phyloP scores from a whole-genome alignment of 257 asterid genomes.

The Leonotis leonurus region DNA sequence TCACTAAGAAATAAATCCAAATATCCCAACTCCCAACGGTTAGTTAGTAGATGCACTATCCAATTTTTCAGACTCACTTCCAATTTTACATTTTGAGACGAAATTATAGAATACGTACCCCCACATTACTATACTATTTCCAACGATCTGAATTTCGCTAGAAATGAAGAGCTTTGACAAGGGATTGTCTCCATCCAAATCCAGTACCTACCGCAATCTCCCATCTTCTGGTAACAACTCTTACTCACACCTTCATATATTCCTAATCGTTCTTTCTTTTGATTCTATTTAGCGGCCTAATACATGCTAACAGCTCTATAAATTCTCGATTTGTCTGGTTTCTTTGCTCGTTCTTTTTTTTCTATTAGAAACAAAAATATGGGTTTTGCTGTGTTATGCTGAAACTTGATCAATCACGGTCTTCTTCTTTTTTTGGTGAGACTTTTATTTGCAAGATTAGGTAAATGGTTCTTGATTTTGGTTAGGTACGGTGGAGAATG shows the following conservation, averaged over 20 bases:
- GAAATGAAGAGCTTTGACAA: conserved; percentile 32
- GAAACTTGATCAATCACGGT: background rate
- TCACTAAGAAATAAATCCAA: too few species aligned
- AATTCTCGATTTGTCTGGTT: too few species aligned
- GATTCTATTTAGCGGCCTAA: too few species aligned
- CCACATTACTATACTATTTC: too few species aligned
- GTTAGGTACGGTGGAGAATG: conserved; percentile 37
- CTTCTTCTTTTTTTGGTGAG: background rate
- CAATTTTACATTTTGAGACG: background rate
- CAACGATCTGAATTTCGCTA: conserved; percentile 6
- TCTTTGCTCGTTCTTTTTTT: too few species aligned
- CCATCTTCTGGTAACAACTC: conserved; percentile 39
- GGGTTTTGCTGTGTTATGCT: background rate
- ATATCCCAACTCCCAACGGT: too few species aligned
- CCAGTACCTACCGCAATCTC: conserved; percentile 25
- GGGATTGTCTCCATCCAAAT: conserved; percentile 28
- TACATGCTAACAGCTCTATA: too few species aligned
- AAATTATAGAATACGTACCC: background rate
- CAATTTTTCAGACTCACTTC: too few species aligned
- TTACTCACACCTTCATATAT: too few species aligned
- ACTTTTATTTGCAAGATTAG: background rate
- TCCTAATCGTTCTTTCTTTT: too few species aligned
- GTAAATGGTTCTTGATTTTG: background rate
- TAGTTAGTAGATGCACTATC: too few species aligned
- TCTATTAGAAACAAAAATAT: too few species aligned